A percentile compares a stretch with the other conserved stretches of the same genome.
Conservation (phyloP, 345 rosid genomes). For the Lepidium sativum region DNA sequence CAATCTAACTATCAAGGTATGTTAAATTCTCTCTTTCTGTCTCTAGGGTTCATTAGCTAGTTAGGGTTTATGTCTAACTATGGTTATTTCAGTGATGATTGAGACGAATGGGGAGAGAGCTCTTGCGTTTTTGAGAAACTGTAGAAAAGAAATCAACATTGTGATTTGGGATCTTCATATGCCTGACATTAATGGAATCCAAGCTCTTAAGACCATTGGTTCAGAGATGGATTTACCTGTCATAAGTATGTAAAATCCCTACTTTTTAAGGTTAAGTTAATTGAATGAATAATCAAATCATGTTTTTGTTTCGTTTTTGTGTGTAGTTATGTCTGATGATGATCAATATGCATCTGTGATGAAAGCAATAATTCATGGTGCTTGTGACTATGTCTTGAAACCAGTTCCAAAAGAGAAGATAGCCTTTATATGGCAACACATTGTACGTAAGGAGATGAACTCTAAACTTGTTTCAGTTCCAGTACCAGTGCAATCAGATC, state of each 20-base stretch:
- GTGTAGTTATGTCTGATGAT: slow-evolving; percentile 19
- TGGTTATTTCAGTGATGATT: neutral
- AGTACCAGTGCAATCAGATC: neutral
- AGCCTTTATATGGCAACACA: slow-evolving; percentile 21
- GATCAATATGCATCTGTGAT: neutral
- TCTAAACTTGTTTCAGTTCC: neutral
- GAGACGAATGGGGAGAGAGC: neutral
- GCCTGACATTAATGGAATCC: slow-evolving; percentile 10
- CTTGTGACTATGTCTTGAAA: slow-evolving; percentile 9
- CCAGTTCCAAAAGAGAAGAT: neutral
- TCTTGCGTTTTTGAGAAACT: neutral
- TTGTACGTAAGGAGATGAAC: slow-evolving; percentile 8
- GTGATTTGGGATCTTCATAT: slow-evolving; percentile 23
- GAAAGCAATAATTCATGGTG: slow-evolving; percentile 10
- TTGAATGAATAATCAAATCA: too few species aligned
- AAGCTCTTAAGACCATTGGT: slow-evolving; percentile 13
- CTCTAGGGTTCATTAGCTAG: neutral
- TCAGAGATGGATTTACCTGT: slow-evolving; percentile 9
- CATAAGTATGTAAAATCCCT: slow-evolving; percentile 2
- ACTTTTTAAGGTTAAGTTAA: neutral
- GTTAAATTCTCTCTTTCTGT: neutral
- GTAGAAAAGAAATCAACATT: neutral
- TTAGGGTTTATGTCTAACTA: neutral
- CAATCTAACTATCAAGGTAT: slow-evolving; percentile 1
- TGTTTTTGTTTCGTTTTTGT: neutral